A percentile compares a stretch with the other conserved stretches of the same genome.
phyloP scores from a whole-genome alignment of 2,329 filamentous ascomycete species.

The Sporothrix humicola region DNA sequence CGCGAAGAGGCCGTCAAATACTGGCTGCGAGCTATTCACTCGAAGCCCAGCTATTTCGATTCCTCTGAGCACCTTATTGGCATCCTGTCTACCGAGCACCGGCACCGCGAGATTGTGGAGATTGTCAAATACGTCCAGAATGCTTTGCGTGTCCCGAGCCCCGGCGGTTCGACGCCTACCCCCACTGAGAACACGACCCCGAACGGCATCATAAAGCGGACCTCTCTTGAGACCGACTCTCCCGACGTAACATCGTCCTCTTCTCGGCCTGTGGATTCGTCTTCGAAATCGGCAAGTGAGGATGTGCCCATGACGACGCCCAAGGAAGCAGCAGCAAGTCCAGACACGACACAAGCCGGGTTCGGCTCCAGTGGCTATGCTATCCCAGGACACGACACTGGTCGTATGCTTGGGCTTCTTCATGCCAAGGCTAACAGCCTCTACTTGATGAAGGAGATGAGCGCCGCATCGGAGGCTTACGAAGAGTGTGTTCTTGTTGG shows the following conservation, averaged over 20 bases:
- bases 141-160: constrained; percentile 60
- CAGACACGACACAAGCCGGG: constrained; percentile 49
- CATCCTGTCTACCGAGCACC: constrained; percentile 78
- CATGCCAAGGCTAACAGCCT: constrained; percentile 99
- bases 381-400: constrained; percentile 85
- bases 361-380: constrained; percentile 84
- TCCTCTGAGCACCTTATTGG: constrained; percentile 94
- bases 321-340: constrained; percentile 13
- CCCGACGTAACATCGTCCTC: not conserved
- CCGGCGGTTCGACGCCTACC: constrained; percentile 22
- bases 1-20: constrained; percentile 82
- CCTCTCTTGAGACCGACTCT: not conserved
- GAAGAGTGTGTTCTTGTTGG: constrained; percentile 94
- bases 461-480: constrained; percentile 82
- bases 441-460: constrained; percentile 84
- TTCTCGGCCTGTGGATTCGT: not conserved
- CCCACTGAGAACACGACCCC: not conserved
- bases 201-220: not conserved
- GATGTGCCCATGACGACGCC: not conserved
- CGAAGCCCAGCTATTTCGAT: constrained; percentile 88
- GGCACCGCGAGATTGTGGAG: constrained; percentile 81
- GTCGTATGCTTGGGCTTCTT: constrained; percentile 87
- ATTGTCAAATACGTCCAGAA: constrained; percentile 86
- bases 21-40: constrained; percentile 83
- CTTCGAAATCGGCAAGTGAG: not conserved